A percentile compares a stretch with the other conserved stretches of the same genome.
These are phyloP conservation scores for Gliomastix tumulicola DNA, from an alignment of 2,329 filamentous ascomycete species.

Conservation along the genomic window DNA sequence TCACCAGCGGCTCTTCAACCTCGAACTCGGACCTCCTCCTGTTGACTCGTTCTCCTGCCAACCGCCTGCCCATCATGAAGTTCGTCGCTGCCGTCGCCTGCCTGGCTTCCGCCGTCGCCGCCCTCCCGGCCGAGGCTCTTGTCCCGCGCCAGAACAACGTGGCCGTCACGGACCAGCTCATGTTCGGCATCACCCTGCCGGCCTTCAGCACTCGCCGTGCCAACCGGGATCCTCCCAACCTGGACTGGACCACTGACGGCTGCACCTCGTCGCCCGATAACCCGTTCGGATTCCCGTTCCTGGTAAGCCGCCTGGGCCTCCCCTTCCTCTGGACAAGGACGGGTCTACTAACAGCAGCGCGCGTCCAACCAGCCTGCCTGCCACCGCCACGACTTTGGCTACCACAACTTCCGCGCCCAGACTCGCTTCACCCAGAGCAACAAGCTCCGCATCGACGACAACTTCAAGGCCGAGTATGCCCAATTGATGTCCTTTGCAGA, in stretches of 20 bases:
- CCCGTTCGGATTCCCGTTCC: conserved; percentile 34
- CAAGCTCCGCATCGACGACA: conserved; percentile 37
- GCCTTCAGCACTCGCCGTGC: conserved; percentile 33
- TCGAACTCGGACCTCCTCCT: no score
- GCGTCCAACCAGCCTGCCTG: conserved; percentile 30
- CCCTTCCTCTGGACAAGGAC: no score
- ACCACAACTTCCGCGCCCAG: conserved; percentile 44
- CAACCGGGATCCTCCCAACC: conserved; percentile 24
- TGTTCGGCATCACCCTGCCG: conserved; percentile 34
- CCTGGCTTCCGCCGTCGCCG: conserved; percentile 13
- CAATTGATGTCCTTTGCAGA: background rate
- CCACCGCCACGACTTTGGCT: conserved; percentile 51
- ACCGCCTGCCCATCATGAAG: conserved; percentile 28
- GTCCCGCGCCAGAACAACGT: conserved; percentile 13
- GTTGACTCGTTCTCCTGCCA: no score
- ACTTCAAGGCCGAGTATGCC: conserved; percentile 38
- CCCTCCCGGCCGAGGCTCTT: conserved; percentile 10
- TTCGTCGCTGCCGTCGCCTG: conserved; percentile 12
- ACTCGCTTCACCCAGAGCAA: conserved; percentile 32
- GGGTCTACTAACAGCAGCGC: no score
- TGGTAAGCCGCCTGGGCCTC: no score
- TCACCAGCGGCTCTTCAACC: no score
- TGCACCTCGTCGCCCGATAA: conserved; percentile 35
- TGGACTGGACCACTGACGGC: conserved; percentile 34
- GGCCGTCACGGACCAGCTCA: conserved; percentile 34